Evolutionary conservation across 1,284 basidiomycete species (phyloP), one percentile per base, ranked within the genome.

Genomic region (Abortiporus biennis): DNA sequence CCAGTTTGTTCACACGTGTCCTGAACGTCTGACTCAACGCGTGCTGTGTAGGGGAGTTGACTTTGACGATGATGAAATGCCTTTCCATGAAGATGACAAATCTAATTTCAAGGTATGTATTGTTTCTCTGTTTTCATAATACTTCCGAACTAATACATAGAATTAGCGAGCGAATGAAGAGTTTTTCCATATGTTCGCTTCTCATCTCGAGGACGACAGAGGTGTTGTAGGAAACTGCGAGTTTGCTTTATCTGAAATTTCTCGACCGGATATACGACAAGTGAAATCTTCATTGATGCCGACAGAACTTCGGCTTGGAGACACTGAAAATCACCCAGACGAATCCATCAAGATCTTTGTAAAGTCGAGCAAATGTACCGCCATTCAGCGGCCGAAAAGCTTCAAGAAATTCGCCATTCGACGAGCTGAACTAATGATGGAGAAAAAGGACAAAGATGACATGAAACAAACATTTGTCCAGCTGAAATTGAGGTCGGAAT

Each of bases 331-430:
- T 1, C 68, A 76, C 25, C 64, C 76, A 2, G 78, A 80, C 2
- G 78, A 89, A 55, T 81, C 88, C 0, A 66, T 96, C 36, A 79
- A 82, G 54, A 76, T 98, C 43, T 64, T 70, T 1, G 73, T 97
- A 54, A 84, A 83, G 55, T 74, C 83, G 29, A 85, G 80, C 55
- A 98, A 98, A 64, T 87, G 84, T 47, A 94, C 92, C 0, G 78
- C 85, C 21, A 58, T 80, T 23, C 76, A 76, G 2, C 70, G 80
- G 15, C 83, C 91, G 0, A 85, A 88, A 45, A 65, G 79, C n/a
- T 84, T 86, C 76, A 91, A 89, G 62, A 89, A 87, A 57, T 90
- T 89, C 55, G 76, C 74, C 44, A 32, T 62, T 53, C 34, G 54
- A 55, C 56, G 52, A 4, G 53, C 58, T 29, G 59, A 58, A n/a